A percentile compares a stretch with the other conserved stretches of the same genome.
Evolutionary conservation across 2,329 filamentous ascomycete genomes (phyloP).

Genomic region (Fusarium sp.): DNA sequence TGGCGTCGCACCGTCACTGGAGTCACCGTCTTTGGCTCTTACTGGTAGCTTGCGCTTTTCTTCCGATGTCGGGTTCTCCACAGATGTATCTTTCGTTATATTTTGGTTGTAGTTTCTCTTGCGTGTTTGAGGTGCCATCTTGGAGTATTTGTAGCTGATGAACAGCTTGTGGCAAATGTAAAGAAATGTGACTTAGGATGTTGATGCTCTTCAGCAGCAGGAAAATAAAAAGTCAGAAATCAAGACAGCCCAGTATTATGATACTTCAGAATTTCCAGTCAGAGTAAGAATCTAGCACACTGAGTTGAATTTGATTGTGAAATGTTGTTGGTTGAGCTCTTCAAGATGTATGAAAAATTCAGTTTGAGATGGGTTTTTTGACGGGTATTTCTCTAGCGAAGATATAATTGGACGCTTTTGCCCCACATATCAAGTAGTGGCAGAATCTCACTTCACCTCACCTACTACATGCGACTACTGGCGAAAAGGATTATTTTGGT

Average conservation of each 20-base stretch:
- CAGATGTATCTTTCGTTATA: conserved; percentile 8
- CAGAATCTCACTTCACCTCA: conserved; percentile 17
- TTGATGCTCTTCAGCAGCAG: neutral
- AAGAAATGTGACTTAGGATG: neutral
- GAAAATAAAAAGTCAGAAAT: neutral
- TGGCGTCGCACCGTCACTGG: neutral
- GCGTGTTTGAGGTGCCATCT: conserved; percentile 42
- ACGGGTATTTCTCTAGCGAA: conserved; percentile 12
- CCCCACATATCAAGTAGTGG: conserved; percentile 6
- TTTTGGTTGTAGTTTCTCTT: conserved; percentile 45
- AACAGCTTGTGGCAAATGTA: neutral
- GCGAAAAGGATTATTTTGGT: neutral
- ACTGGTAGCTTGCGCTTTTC: conserved; percentile 47
- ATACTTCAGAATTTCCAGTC: neutral
- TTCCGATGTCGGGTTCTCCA: conserved; percentile 16
- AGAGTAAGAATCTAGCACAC: neutral
- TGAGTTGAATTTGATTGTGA: conserved; percentile 5
- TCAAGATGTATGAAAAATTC: conserved; percentile 28
- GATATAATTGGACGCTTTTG: conserved; percentile 33
- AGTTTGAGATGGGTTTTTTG: conserved; percentile 32
- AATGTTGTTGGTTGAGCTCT: conserved; percentile 25
- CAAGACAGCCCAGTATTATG: too few relatives aligned
- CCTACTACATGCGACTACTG: neutral
- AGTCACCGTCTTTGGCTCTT: conserved; percentile 46
- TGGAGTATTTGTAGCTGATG: conserved; percentile 11